Conservation (phyloP, 2,329 filamentous ascomycete genomes). For the Arthroderma uncinatum region DNA sequence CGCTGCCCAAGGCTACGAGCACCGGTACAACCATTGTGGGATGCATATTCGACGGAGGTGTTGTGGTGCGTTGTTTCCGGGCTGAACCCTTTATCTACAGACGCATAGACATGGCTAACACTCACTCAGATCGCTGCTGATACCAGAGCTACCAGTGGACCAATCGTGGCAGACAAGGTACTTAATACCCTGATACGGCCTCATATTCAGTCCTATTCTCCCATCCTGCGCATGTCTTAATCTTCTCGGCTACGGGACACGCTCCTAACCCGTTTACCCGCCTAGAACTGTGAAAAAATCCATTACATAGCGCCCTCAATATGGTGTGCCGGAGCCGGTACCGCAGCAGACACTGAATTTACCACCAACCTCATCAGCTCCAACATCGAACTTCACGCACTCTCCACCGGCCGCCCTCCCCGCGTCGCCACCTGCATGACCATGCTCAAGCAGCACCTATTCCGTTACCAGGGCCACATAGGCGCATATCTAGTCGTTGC, state of each 20-base stretch:
- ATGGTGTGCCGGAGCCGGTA: slow-evolving; percentile 97
- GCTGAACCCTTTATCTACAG: slow-evolving; percentile 15
- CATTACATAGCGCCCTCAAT: slow-evolving; percentile 98
- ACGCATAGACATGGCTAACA: not conserved
- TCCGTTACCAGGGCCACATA: slow-evolving; percentile 95
- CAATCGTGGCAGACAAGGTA: slow-evolving; percentile 97
- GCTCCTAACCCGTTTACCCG: not conserved
- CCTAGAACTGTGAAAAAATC: slow-evolving; percentile 93
- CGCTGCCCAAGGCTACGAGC: slow-evolving; percentile 92
- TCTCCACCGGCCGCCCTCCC: slow-evolving; percentile 91
- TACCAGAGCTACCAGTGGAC: slow-evolving; percentile 90
- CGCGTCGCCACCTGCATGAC: slow-evolving; percentile 99
- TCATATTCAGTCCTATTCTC: not conserved
- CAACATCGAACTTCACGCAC: slow-evolving; percentile 91
- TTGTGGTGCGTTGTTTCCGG: slow-evolving; percentile 52
- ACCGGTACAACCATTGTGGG: slow-evolving; percentile 98
- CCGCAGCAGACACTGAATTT: slow-evolving; percentile 96
- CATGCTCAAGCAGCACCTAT: slow-evolving; percentile 97
- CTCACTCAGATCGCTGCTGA: slow-evolving; percentile 75
- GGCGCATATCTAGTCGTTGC: slow-evolving; percentile 96
- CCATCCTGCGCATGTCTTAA: not conserved
- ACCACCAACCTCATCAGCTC: slow-evolving; percentile 97
- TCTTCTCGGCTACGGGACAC: not conserved
- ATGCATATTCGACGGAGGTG: slow-evolving; percentile 90
- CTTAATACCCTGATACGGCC: slow-evolving; percentile 9